Conservation (phyloP, 2,329 filamentous ascomycete genomes). For the Trichoderma atroviride region DNA sequence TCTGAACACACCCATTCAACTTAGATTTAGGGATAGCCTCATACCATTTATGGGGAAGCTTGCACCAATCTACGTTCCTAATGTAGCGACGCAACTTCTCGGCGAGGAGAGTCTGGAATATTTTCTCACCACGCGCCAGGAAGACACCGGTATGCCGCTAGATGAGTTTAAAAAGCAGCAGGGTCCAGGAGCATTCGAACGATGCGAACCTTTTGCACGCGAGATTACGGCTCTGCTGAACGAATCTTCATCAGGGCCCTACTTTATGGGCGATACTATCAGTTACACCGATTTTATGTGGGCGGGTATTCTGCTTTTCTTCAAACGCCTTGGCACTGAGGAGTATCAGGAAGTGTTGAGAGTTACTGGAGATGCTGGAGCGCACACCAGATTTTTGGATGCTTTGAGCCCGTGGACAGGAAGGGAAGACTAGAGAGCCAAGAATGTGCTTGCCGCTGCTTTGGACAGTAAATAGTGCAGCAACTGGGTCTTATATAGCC, state of each 20-base stretch:
- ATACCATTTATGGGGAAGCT: neutral
- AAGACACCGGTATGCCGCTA: conserved; percentile 12
- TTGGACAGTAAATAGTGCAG: neutral
- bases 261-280: conserved; percentile 2
- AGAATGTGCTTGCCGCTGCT: neutral
- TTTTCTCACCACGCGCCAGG: neutral
- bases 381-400: conserved; percentile 3
- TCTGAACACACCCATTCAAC: conserved; percentile 2
- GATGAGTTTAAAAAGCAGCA: neutral
- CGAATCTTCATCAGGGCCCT: neutral
- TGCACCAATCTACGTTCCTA: neutral
- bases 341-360: conserved; percentile 1
- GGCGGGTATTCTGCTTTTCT: conserved; percentile 13
- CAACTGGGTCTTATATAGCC: neutral
- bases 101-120: neutral
- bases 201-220: neutral
- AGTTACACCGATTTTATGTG: conserved; percentile 17
- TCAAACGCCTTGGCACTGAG: neutral
- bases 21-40: neutral
- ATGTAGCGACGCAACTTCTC: neutral
- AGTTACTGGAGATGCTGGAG: neutral
- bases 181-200: neutral
- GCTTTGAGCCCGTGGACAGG: conserved; percentile 6
- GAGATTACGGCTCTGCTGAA: conserved; percentile 17
- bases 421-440: neutral